These are phyloP conservation scores for Phytophthora crassamura DNA, from an alignment of 352 stramenopile species.

Conservation along the genomic window DNA sequence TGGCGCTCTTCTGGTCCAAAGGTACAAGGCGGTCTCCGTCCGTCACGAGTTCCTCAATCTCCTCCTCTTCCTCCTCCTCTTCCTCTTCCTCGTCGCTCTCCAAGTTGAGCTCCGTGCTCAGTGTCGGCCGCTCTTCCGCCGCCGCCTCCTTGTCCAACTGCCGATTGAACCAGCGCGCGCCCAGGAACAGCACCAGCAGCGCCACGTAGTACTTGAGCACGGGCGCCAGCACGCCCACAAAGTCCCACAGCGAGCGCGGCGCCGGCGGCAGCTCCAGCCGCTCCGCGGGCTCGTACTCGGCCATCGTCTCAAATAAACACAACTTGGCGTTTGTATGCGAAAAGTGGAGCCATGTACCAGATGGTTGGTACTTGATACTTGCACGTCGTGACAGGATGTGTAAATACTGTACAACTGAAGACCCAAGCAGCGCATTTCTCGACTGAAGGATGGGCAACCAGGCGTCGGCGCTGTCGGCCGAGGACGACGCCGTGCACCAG, in stretches of 20 bases:
- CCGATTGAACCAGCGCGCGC: slow-evolving; percentile 66
- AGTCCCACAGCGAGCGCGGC: slow-evolving; percentile 63
- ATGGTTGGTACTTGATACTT: no score
- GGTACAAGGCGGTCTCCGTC: slow-evolving; percentile 58
- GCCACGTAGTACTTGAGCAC: slow-evolving; percentile 83
- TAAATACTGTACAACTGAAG: background rate
- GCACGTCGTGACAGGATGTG: no score
- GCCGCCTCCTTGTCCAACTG: slow-evolving; percentile 60
- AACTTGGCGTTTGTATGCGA: no score
- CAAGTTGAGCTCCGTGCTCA: slow-evolving; percentile 60
- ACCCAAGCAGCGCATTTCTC: slow-evolving; percentile 30
- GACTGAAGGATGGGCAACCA: slow-evolving; percentile 35
- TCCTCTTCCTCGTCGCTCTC: slow-evolving; percentile 57
- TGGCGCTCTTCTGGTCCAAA: slow-evolving; percentile 18
- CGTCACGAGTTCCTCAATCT: slow-evolving; percentile 80
- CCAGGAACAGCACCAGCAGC: slow-evolving; percentile 62
- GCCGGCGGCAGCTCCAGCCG: slow-evolving; percentile 35
- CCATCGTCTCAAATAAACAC: slow-evolving; percentile 5
- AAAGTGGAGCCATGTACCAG: no score
- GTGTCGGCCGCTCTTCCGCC: slow-evolving; percentile 50
- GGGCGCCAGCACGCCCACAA: slow-evolving; percentile 56
- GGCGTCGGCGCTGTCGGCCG: slow-evolving; percentile 16
- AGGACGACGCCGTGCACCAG: slow-evolving; percentile 13
- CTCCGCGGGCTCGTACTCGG: slow-evolving; percentile 14
- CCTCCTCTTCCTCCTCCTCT: slow-evolving; percentile 45